A percentile compares a stretch with the other conserved stretches of the same genome.
Evolutionary conservation across 2,329 filamentous ascomycete genomes (phyloP).

Genomic region (Fusarium guadeloupense): DNA sequence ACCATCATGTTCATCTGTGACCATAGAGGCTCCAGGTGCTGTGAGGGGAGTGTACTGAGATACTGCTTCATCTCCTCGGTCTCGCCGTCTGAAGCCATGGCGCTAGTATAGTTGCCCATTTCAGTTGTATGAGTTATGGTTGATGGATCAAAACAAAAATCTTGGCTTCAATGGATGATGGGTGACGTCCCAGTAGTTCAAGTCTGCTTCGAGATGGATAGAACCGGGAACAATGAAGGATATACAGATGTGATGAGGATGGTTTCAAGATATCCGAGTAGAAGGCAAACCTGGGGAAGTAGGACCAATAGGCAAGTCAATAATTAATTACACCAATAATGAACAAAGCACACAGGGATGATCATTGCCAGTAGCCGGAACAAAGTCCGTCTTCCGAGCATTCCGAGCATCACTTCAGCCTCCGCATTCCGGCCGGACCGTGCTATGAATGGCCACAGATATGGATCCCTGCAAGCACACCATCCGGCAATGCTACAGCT

Average conservation of each 20-base stretch:
- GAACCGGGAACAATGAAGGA: not conserved
- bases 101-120: slow-evolving; percentile 27
- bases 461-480: not conserved
- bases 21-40: slow-evolving; percentile 57
- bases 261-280: not conserved
- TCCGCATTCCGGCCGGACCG: slow-evolving; percentile 37
- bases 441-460: slow-evolving; percentile 22
- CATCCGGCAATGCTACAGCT: not conserved
- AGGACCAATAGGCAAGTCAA: not conserved
- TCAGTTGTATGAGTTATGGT: not conserved
- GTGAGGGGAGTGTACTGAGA: slow-evolving; percentile 42
- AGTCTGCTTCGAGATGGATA: not conserved
- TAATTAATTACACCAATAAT: not conserved
- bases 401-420: not conserved
- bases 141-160: too few species aligned
- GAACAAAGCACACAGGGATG: not conserved
- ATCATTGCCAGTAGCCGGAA: slow-evolving; percentile 1
- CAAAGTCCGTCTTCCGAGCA: not conserved
- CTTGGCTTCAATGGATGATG: too few species aligned
- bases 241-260: not conserved
- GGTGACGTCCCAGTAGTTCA: too few species aligned
- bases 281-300: not conserved
- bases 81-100: slow-evolving; percentile 16
- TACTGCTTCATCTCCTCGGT: slow-evolving; percentile 44
- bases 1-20: slow-evolving; percentile 58